Evolutionary conservation across 129 eudicot species (phyloP).

Genomic region (Flaveria robusta): DNA sequence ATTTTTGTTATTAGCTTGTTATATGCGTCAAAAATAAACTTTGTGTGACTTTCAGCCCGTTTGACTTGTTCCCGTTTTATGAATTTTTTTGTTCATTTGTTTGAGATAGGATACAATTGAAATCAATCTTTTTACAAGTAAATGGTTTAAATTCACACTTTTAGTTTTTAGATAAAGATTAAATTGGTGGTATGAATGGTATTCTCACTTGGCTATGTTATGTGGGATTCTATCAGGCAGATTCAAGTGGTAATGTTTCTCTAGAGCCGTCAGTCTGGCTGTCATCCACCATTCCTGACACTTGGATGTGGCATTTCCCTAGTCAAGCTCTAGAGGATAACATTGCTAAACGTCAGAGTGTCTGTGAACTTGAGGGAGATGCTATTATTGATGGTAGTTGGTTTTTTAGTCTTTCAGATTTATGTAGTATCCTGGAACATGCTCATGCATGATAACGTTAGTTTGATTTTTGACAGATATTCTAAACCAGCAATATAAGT

Average conservation of each 20-base stretch:
- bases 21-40: not conserved
- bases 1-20: constrained; percentile 1
- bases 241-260: constrained; percentile 41
- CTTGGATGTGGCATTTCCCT: constrained; percentile 73
- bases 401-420: constrained; percentile 16
- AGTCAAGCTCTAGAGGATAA: constrained; percentile 39
- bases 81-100: not conserved
- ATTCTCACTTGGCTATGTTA: constrained; percentile 21
- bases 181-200: constrained; percentile 7
- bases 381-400: constrained; percentile 73
- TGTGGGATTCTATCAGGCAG: constrained; percentile 59
- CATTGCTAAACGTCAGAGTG: constrained; percentile 66
- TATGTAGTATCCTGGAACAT: not conserved
- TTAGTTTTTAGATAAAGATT: constrained; percentile 20
- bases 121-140: not conserved
- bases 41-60: not conserved
- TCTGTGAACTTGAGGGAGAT: constrained; percentile 95
- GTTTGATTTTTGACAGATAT: constrained; percentile 57
- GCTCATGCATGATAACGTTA: constrained; percentile 12
- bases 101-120: constrained; percentile 1
- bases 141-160: not conserved
- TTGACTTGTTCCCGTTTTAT: not conserved
- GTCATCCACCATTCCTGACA: constrained; percentile 74
- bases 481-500: constrained; percentile 62
- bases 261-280: constrained; percentile 55